A percentile compares a stretch with the other conserved stretches of the same genome.
These are phyloP conservation scores for Falciphora oryzae DNA, from an alignment of 2,329 filamentous ascomycete species.

Conservation along the genomic window DNA sequence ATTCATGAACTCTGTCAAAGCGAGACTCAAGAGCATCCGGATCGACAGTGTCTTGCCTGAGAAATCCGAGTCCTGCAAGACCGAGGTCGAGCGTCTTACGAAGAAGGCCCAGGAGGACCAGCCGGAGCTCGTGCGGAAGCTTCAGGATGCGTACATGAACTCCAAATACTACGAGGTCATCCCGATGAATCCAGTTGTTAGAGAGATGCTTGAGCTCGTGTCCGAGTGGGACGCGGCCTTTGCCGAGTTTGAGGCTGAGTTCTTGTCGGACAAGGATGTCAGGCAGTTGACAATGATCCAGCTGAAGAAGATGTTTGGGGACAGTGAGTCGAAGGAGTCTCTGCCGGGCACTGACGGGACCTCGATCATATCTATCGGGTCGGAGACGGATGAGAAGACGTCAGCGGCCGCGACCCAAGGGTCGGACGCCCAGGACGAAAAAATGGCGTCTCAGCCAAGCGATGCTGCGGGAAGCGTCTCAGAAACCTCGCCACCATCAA, in stretches of 20 bases:
- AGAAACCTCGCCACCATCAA: not conserved
- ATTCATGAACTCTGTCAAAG: slow-evolving; percentile 83
- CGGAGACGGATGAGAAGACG: slow-evolving; percentile 40
- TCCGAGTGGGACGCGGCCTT: slow-evolving; percentile 92
- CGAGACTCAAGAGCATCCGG: slow-evolving; percentile 79
- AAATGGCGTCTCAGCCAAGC: slow-evolving; percentile 16
- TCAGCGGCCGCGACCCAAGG: slow-evolving; percentile 33
- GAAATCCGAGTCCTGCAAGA: slow-evolving; percentile 74
- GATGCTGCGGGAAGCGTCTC: slow-evolving; percentile 3
- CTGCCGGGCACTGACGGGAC: slow-evolving; percentile 62
- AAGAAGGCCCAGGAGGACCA: slow-evolving; percentile 84
- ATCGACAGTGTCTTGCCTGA: slow-evolving; percentile 87
- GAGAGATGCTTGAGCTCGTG: slow-evolving; percentile 87
- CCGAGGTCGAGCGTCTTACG: slow-evolving; percentile 71
- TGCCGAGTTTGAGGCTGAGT: slow-evolving; percentile 84
- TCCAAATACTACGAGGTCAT: slow-evolving; percentile 97
- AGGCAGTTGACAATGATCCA: slow-evolving; percentile 86
- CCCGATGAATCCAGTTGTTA: slow-evolving; percentile 81
- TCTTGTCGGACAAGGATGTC: slow-evolving; percentile 95
- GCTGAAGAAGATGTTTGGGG: slow-evolving; percentile 89
- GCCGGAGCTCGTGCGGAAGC: slow-evolving; percentile 61
- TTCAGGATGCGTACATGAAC: slow-evolving; percentile 87
- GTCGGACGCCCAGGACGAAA: slow-evolving; percentile 18
- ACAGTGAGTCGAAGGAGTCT: slow-evolving; percentile 77
- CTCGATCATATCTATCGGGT: slow-evolving; percentile 21